Evolutionary conservation across 73 alveolate genomes (phyloP), one percentile per base, ranked within the genome.

Genomic region (Uronychia binucleata): DNA sequence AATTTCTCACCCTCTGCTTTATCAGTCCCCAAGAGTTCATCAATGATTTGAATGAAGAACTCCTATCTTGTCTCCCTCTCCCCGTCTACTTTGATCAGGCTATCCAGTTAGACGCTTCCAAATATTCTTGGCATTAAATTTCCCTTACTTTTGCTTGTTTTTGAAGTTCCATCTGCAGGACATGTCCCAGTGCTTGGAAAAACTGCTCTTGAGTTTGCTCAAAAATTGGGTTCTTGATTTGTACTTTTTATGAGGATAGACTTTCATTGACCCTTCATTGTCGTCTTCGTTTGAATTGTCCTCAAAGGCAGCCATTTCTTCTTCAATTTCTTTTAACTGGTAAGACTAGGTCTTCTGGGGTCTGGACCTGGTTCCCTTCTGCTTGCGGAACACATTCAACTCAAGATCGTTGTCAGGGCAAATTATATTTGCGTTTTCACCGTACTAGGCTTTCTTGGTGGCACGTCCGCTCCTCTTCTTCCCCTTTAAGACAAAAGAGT

Each of bases 101-200:
- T 81, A 29, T 91, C 94, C 59, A 90, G 81, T 81, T 90, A 86
- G 19, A 90, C 84, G 77, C 93, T 86, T 0, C 96, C 96, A 46
- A 77, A 90, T 90, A 90, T 90, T 31, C 89, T 75, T 30, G 11
- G 25, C 81, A 5, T 26, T 75, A 8, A 75, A 30, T 27, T 29
- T 5, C n/a, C 31, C 59, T 30, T 82, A 29, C 77, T 67, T 87
- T 34, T 85, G 27, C 79, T 77, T 85, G 77, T 89, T 86, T 74
- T 89, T 89, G 84, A 92, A 84, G 75, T 77, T 79, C 94, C 97
- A 84, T 29, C 81, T 79, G 82, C 96, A 80, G 26, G 31, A 46
- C 32, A 89, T 92, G 77, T 92, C 92, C 94, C 94, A 85, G 74
- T 92, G 59, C 80, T 89, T 92, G n/a, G 94, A 89, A 59, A 88